These are phyloP conservation scores for Myochromella boudieri DNA, from an alignment of 768 basidiomycete genomes.

Conservation along the genomic window DNA sequence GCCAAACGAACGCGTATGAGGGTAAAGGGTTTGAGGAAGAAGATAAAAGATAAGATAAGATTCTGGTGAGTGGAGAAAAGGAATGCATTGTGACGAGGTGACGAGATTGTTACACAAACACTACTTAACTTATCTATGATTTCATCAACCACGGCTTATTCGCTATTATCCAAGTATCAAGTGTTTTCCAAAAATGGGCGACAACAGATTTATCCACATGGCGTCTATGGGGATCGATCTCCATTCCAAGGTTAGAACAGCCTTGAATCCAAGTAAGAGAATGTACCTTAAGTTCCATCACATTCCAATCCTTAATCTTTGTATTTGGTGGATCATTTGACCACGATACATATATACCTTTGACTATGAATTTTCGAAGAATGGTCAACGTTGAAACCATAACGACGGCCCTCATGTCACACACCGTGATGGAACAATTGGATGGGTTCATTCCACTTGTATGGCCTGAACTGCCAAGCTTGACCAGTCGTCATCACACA, in stretches of 20 bases:
- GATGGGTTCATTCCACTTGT: constrained; percentile 95
- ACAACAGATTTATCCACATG: constrained; percentile 95
- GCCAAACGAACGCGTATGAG: too few species aligned
- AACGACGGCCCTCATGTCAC: constrained; percentile 17
- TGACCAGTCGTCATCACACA: constrained; percentile 99
- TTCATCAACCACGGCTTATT: constrained; percentile 80
- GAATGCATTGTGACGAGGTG: too few species aligned
- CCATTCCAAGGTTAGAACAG: too few species aligned
- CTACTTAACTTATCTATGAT: too few species aligned
- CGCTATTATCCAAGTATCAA: constrained; percentile 81
- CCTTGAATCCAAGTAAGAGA: too few species aligned
- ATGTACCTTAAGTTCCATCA: constrained; percentile 84
- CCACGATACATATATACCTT: constrained; percentile 95
- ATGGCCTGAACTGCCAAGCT: constrained; percentile 96
- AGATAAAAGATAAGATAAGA: too few species aligned
- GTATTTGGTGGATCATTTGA: constrained; percentile 86
- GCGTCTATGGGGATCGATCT: constrained; percentile 90
- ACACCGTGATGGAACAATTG: constrained; percentile 91
- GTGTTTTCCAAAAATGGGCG: constrained; percentile 91
- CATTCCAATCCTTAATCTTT: constrained; percentile 96
- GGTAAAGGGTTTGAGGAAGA: too few species aligned
- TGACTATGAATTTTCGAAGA: constrained; percentile 70
- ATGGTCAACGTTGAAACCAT: too few species aligned
- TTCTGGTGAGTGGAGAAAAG: too few species aligned
- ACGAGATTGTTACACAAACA: too few species aligned